These are phyloP conservation scores for Lasiosphaeria hispida DNA, from an alignment of 495 filamentous ascomycete species.

Conservation along the genomic window DNA sequence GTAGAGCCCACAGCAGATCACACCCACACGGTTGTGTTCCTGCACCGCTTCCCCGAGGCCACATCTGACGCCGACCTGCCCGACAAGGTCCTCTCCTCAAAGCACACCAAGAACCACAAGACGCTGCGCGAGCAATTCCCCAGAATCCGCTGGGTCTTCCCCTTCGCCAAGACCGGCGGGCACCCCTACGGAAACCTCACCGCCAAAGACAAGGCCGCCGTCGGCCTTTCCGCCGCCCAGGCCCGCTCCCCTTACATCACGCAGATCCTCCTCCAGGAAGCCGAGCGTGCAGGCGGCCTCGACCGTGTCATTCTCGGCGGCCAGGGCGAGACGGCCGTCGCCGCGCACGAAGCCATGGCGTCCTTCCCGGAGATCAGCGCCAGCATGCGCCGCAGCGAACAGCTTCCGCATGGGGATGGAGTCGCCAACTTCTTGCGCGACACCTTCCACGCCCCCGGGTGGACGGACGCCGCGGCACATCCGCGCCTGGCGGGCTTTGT, in stretches of 20 bases:
- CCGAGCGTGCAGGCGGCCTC: background rate
- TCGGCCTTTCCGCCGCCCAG: background rate
- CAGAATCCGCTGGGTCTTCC: constrained; percentile 11
- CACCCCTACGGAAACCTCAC: constrained; percentile 6
- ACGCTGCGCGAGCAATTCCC: constrained; percentile 3
- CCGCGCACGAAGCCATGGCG: constrained; percentile 2
- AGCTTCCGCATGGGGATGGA: no score
- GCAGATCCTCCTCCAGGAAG: constrained; percentile 8
- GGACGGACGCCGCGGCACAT: background rate
- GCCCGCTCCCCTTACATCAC: constrained; percentile 5
- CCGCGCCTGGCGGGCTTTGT: constrained; percentile 6
- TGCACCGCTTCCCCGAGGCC: constrained; percentile 8
- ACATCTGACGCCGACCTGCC: background rate
- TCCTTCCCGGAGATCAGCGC: constrained; percentile 4
- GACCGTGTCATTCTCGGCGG: constrained; percentile 8
- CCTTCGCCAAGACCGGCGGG: constrained; percentile 4
- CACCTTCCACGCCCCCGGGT: background rate
- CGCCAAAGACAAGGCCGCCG: background rate
- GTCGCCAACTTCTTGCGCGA: background rate
- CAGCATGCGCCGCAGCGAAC: background rate
- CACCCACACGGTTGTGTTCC: constrained; percentile 9
- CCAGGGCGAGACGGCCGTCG: constrained; percentile 6
- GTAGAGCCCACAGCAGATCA: background rate
- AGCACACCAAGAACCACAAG: constrained; percentile 1
- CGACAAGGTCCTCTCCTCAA: constrained; percentile 1